A percentile compares a stretch with the other conserved stretches of the same genome.
phyloP scores from a whole-genome alignment of 2,329 filamentous ascomycete genomes.

The Penicillium occitanis region DNA sequence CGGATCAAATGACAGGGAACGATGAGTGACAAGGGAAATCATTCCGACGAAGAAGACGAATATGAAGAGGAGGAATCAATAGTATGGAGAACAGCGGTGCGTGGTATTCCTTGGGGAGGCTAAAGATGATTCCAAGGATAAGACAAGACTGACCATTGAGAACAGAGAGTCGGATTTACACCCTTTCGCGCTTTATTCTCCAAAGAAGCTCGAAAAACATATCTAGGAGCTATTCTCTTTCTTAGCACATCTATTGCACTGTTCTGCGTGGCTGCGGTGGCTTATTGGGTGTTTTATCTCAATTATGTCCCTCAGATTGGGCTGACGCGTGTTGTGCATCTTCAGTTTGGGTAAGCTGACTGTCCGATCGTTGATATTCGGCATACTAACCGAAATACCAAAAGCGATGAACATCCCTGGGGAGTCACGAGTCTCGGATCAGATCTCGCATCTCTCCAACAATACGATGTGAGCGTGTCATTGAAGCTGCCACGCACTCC shows the following conservation, averaged over 20 bases:
- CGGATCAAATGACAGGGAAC: background rate
- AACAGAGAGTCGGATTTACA: slow-evolving; percentile 53
- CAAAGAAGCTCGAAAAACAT: slow-evolving; percentile 62
- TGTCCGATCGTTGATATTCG: slow-evolving; percentile 13
- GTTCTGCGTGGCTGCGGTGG: slow-evolving; percentile 57
- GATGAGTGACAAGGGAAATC: slow-evolving; percentile 15
- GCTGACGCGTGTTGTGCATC: slow-evolving; percentile 61
- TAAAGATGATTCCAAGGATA: background rate
- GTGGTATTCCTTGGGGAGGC: background rate
- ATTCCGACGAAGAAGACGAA: slow-evolving; percentile 11
- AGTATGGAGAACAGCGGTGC: slow-evolving; percentile 13
- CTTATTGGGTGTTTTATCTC: slow-evolving; percentile 68
- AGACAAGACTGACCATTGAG: slow-evolving; percentile 4
- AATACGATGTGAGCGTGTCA: slow-evolving; percentile 78
- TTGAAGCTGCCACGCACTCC: slow-evolving; percentile 77
- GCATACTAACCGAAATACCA: background rate
- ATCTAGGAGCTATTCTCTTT: slow-evolving; percentile 60
- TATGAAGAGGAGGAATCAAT: slow-evolving; percentile 13
- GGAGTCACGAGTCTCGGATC: slow-evolving; percentile 52
- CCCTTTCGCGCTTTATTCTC: slow-evolving; percentile 60
- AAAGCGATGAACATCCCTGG: slow-evolving; percentile 50
- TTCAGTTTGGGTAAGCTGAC: slow-evolving; percentile 61
- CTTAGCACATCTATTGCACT: slow-evolving; percentile 55
- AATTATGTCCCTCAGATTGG: slow-evolving; percentile 67
- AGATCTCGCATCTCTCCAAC: slow-evolving; percentile 67